Evolutionary conservation across 306 rosid species (phyloP).

Genomic region (Malus domestica): DNA sequence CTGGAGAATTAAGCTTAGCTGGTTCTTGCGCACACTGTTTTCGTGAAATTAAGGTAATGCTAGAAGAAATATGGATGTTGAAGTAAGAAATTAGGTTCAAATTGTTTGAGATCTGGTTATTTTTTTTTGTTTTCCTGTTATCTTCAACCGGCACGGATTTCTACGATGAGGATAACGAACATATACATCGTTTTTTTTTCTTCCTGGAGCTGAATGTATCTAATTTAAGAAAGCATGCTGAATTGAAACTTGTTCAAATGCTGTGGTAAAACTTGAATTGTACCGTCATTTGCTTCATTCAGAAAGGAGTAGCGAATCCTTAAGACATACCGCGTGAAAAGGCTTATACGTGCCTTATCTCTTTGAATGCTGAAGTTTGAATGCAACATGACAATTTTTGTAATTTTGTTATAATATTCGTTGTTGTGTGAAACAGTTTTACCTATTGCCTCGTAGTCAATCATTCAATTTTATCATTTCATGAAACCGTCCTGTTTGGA

Average conservation of each 20-base stretch:
- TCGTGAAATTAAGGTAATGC: background rate
- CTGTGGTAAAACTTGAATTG: background rate
- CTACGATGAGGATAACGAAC: background rate
- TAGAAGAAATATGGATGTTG: background rate
- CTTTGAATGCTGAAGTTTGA: background rate
- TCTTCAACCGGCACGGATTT: background rate
- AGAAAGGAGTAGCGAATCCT: no score
- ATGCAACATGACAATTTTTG: background rate
- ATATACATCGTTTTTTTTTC: background rate
- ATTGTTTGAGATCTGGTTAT: slow-evolving; percentile 9
- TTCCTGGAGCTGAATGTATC: background rate
- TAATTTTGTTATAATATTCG: no score
- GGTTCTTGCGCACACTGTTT: background rate
- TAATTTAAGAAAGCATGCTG: background rate
- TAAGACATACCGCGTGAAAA: no score
- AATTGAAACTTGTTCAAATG: background rate
- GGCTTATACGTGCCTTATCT: background rate
- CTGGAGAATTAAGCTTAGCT: background rate
- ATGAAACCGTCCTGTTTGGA: no score
- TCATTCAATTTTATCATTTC: no score
- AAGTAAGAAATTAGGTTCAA: background rate
- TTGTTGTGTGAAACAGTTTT: no score
- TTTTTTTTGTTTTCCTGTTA: background rate
- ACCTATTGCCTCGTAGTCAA: no score
- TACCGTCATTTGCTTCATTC: background rate